Evolutionary conservation across 257 asterid genomes (phyloP).

Genomic region (Solanum chmielewskii): DNA sequence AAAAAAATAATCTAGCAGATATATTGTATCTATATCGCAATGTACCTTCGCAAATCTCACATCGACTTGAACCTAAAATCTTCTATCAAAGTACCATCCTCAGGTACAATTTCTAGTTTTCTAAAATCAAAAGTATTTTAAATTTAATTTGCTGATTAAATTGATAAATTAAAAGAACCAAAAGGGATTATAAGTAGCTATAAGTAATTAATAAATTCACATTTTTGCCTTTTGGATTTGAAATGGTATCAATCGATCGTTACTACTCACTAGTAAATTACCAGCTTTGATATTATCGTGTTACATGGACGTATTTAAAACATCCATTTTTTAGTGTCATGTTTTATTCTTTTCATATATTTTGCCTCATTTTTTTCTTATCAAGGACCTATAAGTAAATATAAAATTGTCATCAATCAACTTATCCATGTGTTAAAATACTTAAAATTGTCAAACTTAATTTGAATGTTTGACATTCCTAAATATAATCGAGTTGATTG

Average conservation of each 20-base stretch:
- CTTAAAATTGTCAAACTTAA: neutral
- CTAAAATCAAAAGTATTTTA: neutral
- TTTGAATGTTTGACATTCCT: neutral
- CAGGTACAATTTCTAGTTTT: neutral
- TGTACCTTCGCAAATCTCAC: neutral
- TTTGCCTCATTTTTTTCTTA: neutral
- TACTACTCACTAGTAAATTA: neutral
- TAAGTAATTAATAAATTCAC: neutral
- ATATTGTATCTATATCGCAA: neutral
- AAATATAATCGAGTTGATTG: neutral
- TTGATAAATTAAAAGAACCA: neutral
- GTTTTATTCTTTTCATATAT: neutral
- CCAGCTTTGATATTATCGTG: neutral
- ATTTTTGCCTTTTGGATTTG: neutral
- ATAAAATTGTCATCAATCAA: neutral
- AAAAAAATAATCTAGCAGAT: neutral
- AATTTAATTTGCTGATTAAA: neutral
- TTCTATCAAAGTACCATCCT: neutral
- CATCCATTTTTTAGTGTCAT: neutral
- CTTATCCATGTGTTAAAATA: neutral
- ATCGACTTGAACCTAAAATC: neutral
- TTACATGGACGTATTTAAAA: neutral
- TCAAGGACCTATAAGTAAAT: neutral
- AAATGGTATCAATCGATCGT: neutral
- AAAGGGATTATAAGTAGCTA: neutral